Base-by-base conservation (phyloP, 805 yeast genomes). In the Saccharomyces eubayanus region DNA sequence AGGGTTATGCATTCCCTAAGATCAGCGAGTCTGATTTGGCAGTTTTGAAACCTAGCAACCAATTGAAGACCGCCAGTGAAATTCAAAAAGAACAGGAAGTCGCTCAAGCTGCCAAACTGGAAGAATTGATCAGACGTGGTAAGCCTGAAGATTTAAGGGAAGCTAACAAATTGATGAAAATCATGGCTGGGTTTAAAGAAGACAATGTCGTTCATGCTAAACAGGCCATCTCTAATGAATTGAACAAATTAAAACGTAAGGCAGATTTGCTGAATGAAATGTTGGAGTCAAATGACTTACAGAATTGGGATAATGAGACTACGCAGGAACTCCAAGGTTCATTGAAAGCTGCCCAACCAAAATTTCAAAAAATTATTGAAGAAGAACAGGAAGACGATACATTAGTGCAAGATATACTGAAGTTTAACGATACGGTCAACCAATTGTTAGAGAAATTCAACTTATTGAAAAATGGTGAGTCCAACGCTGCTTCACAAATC, bases 101-200 rank as follows among this genome's bases (percentile, higher is more conserved):
- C 43, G 96, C 92, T 2, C 96, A 89, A 66, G 79, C 87, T 57
- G 97, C 98, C 12, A 92, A 92, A 72, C 78, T 92, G 59, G 98
- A 92, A 71, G 98, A 94, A 69, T 77, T 92, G 58, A 86, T 94
- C 56, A 83, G 97, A 71, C 79, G 97, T 60, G 98, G 97, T 40
- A 85, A 87, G 67, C 97, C 98, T 3, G 86, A 84, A 59, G 99
- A 92, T 71, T 78, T 92, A 65, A 86, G 84, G 62, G 97, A 91
- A 70, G 99, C 98, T 47, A 92, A 92, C 70, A 87, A 85, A 59
- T 78, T 92, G 69, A 92, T 92, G 97, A 89, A 91, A 68, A 82
- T 92, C 62, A 89, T 92, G 96, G 96, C 97, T 3, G 98, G 98
- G 2, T 92, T 89, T 76, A 87, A 87, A 68, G 87, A 87, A 63